Evolutionary conservation across 2,329 filamentous ascomycete genomes (phyloP).

Genomic region (Endocalyx cinctus): DNA sequence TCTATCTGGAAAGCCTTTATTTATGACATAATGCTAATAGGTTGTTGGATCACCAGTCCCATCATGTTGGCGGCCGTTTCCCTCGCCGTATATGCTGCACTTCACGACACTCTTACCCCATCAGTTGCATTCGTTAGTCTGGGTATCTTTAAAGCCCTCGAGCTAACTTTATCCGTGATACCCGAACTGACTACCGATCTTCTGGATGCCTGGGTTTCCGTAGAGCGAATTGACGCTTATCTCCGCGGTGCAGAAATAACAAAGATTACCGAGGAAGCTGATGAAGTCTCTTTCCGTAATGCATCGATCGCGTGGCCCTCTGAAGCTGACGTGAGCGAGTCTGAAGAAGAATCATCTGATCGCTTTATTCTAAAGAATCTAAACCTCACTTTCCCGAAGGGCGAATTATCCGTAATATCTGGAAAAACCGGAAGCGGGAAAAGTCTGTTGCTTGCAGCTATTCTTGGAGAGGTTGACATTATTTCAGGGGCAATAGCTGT

Average conservation of each 20-base stretch:
- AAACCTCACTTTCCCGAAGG: conserved; percentile 60
- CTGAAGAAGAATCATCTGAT: conserved; percentile 47
- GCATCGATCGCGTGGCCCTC: conserved; percentile 72
- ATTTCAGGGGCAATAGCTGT: conserved; percentile 57
- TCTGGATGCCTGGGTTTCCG: conserved; percentile 69
- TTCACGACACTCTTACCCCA: conserved; percentile 60
- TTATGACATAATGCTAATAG: conserved; percentile 58
- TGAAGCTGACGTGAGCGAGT: conserved; percentile 40
- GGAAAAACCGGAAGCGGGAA: conserved; percentile 77
- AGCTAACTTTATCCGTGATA: conserved; percentile 64
- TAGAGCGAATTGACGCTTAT: conserved; percentile 68
- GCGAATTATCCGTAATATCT: conserved; percentile 68
- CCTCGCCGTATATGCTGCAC: conserved; percentile 61
- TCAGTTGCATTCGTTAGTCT: conserved; percentile 78
- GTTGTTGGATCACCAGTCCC: conserved; percentile 69
- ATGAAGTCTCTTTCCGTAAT: conserved; percentile 60
- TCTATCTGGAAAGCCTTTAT: conserved; percentile 64
- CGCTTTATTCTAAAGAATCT: conserved; percentile 63
- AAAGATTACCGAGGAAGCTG: conserved; percentile 47
- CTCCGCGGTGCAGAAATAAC: conserved; percentile 62
- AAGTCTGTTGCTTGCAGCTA: conserved; percentile 66
- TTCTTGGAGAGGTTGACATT: conserved; percentile 72
- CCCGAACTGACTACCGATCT: conserved; percentile 68
- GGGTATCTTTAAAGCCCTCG: conserved; percentile 68
- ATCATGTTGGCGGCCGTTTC: conserved; percentile 69